A percentile compares a stretch with the other conserved stretches of the same genome.
phyloP scores from a whole-genome alignment of 805 yeast species.

The Metschnikowia sp. region DNA sequence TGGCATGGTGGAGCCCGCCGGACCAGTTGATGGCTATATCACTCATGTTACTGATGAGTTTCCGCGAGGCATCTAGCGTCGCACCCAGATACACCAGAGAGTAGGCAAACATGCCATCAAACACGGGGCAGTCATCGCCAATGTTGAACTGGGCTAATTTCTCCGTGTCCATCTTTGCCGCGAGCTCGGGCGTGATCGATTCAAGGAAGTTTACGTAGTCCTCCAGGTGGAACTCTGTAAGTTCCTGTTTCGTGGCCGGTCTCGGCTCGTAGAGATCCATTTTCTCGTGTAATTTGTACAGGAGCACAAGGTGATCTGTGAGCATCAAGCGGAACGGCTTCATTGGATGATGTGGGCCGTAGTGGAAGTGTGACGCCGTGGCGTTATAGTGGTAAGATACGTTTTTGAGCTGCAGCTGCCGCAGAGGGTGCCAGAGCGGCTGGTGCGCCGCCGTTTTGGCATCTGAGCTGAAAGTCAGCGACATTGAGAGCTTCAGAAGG shows the following conservation, averaged over 20 bases:
- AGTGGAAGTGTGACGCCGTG: constrained; percentile 75
- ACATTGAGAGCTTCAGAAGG: neutral
- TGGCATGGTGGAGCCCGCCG: constrained; percentile 96
- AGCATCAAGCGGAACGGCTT: constrained; percentile 92
- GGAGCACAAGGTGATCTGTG: constrained; percentile 85
- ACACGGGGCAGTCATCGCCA: constrained; percentile 92
- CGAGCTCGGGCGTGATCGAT: constrained; percentile 72
- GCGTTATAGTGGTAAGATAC: constrained; percentile 90
- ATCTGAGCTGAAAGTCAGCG: constrained; percentile 32
- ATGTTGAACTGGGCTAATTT: constrained; percentile 72
- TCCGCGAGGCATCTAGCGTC: constrained; percentile 86
- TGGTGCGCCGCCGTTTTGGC: constrained; percentile 28
- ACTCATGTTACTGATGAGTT: constrained; percentile 78
- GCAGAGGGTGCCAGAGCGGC: constrained; percentile 30
- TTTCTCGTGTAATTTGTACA: constrained; percentile 79
- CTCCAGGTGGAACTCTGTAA: constrained; percentile 77
- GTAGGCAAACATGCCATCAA: constrained; percentile 92
- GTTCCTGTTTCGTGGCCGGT: constrained; percentile 76
- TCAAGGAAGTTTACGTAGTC: constrained; percentile 80
- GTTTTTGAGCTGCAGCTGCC: constrained; percentile 13
- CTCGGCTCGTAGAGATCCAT: constrained; percentile 90
- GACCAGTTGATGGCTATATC: constrained; percentile 96
- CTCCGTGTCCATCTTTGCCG: constrained; percentile 53
- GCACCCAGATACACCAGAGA: constrained; percentile 90
- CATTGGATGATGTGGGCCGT: constrained; percentile 97